These are phyloP conservation scores for Paraphaeosphaeria minitans DNA, from an alignment of 2,329 filamentous ascomycete species.

Conservation along the genomic window DNA sequence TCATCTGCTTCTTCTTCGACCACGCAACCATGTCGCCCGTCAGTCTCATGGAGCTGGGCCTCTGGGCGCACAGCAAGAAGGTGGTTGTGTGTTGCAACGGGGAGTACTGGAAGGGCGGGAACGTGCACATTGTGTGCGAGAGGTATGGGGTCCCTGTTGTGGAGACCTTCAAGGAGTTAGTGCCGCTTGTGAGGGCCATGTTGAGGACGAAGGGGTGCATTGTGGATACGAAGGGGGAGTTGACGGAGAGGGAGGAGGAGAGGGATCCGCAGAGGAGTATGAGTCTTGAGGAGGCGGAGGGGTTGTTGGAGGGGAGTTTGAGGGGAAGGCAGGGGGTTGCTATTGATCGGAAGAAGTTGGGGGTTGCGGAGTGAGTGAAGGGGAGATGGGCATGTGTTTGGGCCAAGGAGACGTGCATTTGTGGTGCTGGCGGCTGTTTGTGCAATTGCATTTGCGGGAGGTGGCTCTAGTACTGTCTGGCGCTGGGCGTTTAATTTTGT, in stretches of 20 bases:
- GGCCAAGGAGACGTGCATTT: background rate
- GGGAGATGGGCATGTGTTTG: background rate
- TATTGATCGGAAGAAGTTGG: background rate
- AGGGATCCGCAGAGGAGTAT: background rate
- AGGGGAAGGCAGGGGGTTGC: background rate
- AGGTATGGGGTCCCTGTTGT: conserved; percentile 55
- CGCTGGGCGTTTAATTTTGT: background rate
- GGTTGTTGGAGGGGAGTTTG: background rate
- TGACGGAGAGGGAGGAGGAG: conserved; percentile 11
- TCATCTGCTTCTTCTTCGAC: conserved; percentile 65
- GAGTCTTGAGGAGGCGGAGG: conserved; percentile 1
- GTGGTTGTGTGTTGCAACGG: conserved; percentile 60
- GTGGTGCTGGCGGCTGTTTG: conserved; percentile 1
- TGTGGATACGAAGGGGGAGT: conserved; percentile 22
- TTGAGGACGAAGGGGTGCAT: conserved; percentile 36
- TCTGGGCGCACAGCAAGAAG: conserved; percentile 54
- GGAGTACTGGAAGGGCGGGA: conserved; percentile 63
- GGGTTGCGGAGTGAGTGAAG: background rate
- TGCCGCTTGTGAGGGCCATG: conserved; percentile 40
- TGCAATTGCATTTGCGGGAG: background rate
- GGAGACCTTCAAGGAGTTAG: conserved; percentile 50
- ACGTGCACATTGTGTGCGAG: conserved; percentile 63
- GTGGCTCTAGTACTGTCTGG: background rate
- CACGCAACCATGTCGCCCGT: conserved; percentile 59
- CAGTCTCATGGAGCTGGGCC: conserved; percentile 65